Conservation (phyloP, 148 eudicot genomes). For the Arbutus unedo region DNA sequence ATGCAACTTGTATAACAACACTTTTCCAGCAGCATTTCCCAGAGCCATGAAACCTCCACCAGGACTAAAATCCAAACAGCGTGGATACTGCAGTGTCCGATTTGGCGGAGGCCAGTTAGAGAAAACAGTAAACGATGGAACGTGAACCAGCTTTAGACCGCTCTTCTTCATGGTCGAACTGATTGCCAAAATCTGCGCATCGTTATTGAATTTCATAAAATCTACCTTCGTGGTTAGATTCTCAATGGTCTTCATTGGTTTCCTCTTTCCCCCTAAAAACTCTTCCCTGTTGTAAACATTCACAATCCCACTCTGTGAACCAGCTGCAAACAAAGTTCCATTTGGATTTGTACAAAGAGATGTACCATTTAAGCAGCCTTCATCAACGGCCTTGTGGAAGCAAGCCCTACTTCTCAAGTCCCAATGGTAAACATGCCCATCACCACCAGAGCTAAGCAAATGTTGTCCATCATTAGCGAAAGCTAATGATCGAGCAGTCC, state of each 20-base stretch:
- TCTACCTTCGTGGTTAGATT: conserved; percentile 62
- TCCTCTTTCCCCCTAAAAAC: conserved; percentile 79
- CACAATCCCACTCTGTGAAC: conserved; percentile 79
- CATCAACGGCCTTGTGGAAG: conserved; percentile 78
- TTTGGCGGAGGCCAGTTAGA: conserved; percentile 86
- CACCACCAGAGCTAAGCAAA: conserved; percentile 85
- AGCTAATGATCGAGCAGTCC: conserved; percentile 76
- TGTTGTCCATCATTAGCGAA: conserved; percentile 64
- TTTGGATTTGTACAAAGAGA: conserved; percentile 65
- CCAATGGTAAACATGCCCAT: conserved; percentile 86
- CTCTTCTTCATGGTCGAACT: conserved; percentile 71
- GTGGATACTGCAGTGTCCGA: conserved; percentile 37
- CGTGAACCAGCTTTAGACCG: conserved; percentile 72
- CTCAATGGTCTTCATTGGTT: conserved; percentile 71
- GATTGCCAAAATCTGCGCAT: conserved; percentile 79
- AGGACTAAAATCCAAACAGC: conserved; percentile 86
- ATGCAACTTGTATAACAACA: conserved; percentile 70
- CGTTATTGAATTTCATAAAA: conserved; percentile 78
- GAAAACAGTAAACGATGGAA: conserved; percentile 79
- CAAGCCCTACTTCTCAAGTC: conserved; percentile 81
- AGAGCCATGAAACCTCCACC: conserved; percentile 90
- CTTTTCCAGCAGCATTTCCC: conserved; percentile 81
- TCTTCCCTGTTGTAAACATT: conserved; percentile 75
- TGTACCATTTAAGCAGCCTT: conserved; percentile 73
- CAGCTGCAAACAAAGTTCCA: conserved; percentile 81